These are phyloP conservation scores for Striga hermonthica DNA, from an alignment of 305 asterid species.

Conservation along the genomic window DNA sequence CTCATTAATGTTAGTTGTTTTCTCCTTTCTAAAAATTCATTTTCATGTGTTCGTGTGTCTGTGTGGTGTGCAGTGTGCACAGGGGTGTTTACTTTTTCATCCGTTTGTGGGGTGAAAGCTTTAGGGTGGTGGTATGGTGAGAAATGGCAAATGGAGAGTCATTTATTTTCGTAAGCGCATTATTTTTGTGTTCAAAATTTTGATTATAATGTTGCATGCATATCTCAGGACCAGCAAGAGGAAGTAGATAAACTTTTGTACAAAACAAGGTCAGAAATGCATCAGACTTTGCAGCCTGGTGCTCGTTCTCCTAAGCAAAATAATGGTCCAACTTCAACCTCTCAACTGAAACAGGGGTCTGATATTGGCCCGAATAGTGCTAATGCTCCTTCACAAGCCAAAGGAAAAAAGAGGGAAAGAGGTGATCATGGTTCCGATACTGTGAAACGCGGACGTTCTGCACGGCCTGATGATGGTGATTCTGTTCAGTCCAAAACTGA, in stretches of 20 bases:
- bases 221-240: slow-evolving; percentile 67
- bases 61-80: too few relatives aligned
- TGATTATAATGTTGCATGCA: slow-evolving; percentile 10
- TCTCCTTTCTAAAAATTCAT: background rate
- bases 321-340: slow-evolving; percentile 50
- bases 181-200: background rate
- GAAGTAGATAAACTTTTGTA: slow-evolving; percentile 60
- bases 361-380: slow-evolving; percentile 59
- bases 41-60: background rate
- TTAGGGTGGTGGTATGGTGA: slow-evolving; percentile 6
- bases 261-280: slow-evolving; percentile 68
- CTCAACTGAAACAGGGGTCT: slow-evolving; percentile 59
- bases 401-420: slow-evolving; percentile 91
- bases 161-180: background rate
- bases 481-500: slow-evolving; percentile 47
- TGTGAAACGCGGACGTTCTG: slow-evolving; percentile 59
- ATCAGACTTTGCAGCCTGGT: slow-evolving; percentile 59
- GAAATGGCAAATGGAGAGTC: background rate
- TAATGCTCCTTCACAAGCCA: slow-evolving; percentile 59
- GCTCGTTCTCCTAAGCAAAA: slow-evolving; percentile 82
- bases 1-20: slow-evolving; percentile 66
- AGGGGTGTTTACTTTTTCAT: background rate
- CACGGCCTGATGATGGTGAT: slow-evolving; percentile 58
- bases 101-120: background rate
- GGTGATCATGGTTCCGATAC: slow-evolving; percentile 64